A percentile compares a stretch with the other conserved stretches of the same genome.
Conservation (phyloP, 2,329 filamentous ascomycete genomes). For the Ophiostoma angusticollis region DNA sequence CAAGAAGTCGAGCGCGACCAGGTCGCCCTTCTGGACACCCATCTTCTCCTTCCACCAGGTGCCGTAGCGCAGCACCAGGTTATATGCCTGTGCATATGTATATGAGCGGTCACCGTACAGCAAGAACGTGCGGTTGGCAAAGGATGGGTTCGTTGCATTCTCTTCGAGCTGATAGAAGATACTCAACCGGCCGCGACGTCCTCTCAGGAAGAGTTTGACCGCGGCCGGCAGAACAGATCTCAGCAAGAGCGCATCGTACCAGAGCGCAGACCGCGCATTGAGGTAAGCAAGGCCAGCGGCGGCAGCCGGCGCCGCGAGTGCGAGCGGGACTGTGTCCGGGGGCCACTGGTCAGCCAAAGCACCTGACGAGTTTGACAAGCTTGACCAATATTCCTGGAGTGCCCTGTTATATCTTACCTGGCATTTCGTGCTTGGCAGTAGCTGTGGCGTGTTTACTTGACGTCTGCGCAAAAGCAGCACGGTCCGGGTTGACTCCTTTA, state of each 20-base stretch:
- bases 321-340: slow-evolving; percentile 33
- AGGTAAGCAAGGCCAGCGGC: slow-evolving; percentile 62
- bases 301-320: slow-evolving; percentile 45
- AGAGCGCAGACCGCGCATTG: slow-evolving; percentile 56
- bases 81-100: slow-evolving; percentile 67
- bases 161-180: slow-evolving; percentile 65
- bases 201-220: slow-evolving; percentile 30
- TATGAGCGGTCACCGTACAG: slow-evolving; percentile 56
- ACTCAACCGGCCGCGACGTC: slow-evolving; percentile 49
- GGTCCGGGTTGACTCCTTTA: too few relatives aligned
- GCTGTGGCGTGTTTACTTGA: too few relatives aligned
- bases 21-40: slow-evolving; percentile 53
- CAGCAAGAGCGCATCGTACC: slow-evolving; percentile 53
- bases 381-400: too few relatives aligned
- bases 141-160: slow-evolving; percentile 38
- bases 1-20: slow-evolving; percentile 70
- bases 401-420: slow-evolving; percentile 2
- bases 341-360: neutral
- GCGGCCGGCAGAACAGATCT: slow-evolving; percentile 35
- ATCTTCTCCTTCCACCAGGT: slow-evolving; percentile 57
- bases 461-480: too few relatives aligned
- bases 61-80: slow-evolving; percentile 57
- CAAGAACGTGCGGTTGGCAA: slow-evolving; percentile 45
- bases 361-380: too few relatives aligned
- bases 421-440: too few relatives aligned